phyloP scores from a whole-genome alignment of 805 yeast species.

The Peterozyma xylosa region DNA sequence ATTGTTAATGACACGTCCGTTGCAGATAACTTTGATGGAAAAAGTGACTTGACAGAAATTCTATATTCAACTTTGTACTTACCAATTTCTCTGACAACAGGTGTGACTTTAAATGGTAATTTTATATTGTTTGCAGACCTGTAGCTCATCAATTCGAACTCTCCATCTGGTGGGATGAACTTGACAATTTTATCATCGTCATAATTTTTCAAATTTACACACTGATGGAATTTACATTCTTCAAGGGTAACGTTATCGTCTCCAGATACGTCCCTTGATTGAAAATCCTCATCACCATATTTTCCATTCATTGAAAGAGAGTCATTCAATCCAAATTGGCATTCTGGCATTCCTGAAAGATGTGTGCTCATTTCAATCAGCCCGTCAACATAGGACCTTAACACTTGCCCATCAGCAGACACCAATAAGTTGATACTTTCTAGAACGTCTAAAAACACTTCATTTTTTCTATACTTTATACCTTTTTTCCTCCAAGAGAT shows the following conservation, averaged over 20 bases:
- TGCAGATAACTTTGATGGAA: conserved; percentile 51
- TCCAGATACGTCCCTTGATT: neutral
- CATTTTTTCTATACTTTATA: conserved; percentile 74
- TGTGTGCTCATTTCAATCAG: conserved; percentile 62
- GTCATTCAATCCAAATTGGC: conserved; percentile 74
- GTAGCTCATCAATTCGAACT: conserved; percentile 76
- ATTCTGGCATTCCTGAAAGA: conserved; percentile 75
- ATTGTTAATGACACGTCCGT: conserved; percentile 55
- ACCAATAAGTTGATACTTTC: conserved; percentile 71
- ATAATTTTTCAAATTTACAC: conserved; percentile 68
- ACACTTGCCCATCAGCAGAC: conserved; percentile 53
- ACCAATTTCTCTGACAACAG: conserved; percentile 41
- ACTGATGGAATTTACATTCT: conserved; percentile 82
- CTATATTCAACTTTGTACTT: conserved; percentile 42
- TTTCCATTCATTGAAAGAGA: conserved; percentile 6
- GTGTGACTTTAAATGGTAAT: conserved; percentile 63
- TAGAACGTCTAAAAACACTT: conserved; percentile 65
- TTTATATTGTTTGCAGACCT: conserved; percentile 49
- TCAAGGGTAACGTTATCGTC: conserved; percentile 45
- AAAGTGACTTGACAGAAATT: conserved; percentile 56
- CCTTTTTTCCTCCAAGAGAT: conserved; percentile 68
- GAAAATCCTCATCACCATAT: conserved; percentile 12
- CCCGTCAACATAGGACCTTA: conserved; percentile 74
- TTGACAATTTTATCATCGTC: conserved; percentile 57
- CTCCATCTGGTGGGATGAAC: conserved; percentile 85